Percentiles rank a stretch among this genome's conserved stretches.
Conservation (phyloP, 179 eudicot species). For the Patellifolia procumbens region DNA sequence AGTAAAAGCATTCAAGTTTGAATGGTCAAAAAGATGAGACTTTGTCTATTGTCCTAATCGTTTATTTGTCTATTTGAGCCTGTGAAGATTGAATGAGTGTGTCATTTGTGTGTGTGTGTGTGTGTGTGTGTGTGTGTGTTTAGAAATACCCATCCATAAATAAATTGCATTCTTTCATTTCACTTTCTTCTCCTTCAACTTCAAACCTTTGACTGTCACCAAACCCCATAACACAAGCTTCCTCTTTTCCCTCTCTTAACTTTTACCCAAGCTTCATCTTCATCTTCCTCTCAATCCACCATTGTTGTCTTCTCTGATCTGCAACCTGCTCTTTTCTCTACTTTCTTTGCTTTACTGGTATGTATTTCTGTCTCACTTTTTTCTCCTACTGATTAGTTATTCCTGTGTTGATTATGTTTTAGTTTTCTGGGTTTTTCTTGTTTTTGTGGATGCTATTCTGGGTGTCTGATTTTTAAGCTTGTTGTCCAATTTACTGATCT, state of each 20-base stretch:
- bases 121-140: neutral
- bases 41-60: too few relatives aligned
- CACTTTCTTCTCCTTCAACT: constrained; percentile 5
- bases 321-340: constrained; percentile 8
- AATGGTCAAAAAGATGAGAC: constrained; percentile 46
- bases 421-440: neutral
- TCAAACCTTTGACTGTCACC: constrained; percentile 48
- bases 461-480: too few relatives aligned
- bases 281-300: neutral
- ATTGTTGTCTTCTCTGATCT: constrained; percentile 15
- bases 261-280: too few relatives aligned
- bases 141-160: too few relatives aligned
- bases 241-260: neutral
- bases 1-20: constrained; percentile 36
- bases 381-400: neutral
- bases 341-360: constrained; percentile 25
- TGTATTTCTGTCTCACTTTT: neutral
- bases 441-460: neutral
- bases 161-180: too few relatives aligned
- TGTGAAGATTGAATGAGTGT: neutral
- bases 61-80: too few relatives aligned
- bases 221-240: constrained; percentile 33
- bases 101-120: neutral
- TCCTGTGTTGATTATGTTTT: too few relatives aligned
- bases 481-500: neutral